Percentiles rank a stretch among this genome's conserved stretches.
These are phyloP conservation scores for Pseudozyma sp. DNA, from an alignment of 1,284 basidiomycete species.

Conservation along the genomic window DNA sequence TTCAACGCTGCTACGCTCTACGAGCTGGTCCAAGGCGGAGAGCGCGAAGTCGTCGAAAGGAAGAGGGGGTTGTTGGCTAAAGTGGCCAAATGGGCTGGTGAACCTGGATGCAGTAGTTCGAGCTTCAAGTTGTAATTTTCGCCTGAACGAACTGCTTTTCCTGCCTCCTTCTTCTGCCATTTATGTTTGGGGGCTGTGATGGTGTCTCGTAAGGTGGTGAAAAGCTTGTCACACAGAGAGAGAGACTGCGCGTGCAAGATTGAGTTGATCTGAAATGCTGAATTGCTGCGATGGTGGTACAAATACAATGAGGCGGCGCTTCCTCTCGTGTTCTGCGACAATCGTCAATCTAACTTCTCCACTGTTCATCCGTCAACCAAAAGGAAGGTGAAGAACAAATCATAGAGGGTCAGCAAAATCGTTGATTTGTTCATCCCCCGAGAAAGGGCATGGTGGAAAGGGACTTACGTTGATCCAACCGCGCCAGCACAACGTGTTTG, in stretches of 20 bases:
- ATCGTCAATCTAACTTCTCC: constrained; percentile 43
- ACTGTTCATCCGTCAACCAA: constrained; percentile 5
- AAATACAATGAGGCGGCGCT: constrained; percentile 17
- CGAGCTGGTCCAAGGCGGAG: constrained; percentile 34
- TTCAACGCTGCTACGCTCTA: constrained; percentile 59
- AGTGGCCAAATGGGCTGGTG: constrained; percentile 40
- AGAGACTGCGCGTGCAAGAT: not conserved
- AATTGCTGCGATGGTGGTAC: constrained; percentile 4
- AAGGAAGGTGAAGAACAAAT: not conserved
- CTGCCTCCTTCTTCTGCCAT: not conserved
- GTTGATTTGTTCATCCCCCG: no score
- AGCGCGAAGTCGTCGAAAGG: constrained; percentile 22
- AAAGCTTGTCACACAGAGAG: not conserved
- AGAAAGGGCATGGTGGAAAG: no score
- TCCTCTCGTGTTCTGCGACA: not conserved
- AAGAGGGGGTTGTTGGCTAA: constrained; percentile 31
- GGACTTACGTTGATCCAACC: constrained; percentile 75
- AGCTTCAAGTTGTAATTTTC: constrained; percentile 41
- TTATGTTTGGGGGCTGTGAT: no score
- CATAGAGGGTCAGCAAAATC: not conserved
- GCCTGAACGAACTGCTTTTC: not conserved
- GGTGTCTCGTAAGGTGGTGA: no score
- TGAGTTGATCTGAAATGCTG: not conserved
- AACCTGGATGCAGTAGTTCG: constrained; percentile 22
- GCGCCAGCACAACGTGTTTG: constrained; percentile 90